phyloP scores from a whole-genome alignment of 2,329 filamentous ascomycete genomes.

The Stagonosporopsis tanaceti region DNA sequence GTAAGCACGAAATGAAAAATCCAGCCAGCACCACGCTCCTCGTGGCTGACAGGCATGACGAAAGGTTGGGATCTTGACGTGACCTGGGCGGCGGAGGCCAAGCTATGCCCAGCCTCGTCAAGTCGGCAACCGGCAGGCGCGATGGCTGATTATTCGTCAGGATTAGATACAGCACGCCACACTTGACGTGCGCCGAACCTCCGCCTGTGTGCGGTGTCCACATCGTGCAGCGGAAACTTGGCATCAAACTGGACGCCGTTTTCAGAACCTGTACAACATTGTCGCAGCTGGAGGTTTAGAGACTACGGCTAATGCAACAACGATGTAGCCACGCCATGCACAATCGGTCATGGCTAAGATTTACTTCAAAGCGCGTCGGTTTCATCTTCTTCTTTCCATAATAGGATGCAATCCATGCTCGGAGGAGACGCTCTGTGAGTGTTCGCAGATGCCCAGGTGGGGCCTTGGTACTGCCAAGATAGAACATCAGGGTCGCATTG shows the following conservation, averaged over 20 bases:
- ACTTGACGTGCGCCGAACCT: slow-evolving; percentile 40
- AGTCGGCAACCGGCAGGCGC: slow-evolving; percentile 36
- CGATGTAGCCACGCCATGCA: not conserved
- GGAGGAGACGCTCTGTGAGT: not conserved
- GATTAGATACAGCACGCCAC: not conserved
- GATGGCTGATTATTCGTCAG: slow-evolving; percentile 29
- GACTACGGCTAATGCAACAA: not conserved
- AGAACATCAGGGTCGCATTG: slow-evolving; percentile 6
- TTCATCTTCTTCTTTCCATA: not conserved
- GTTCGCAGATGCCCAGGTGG: not conserved
- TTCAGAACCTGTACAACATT: not conserved
- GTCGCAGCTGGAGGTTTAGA: not conserved
- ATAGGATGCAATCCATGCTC: not conserved
- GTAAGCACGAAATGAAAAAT: slow-evolving; percentile 15
- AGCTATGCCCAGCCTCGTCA: slow-evolving; percentile 37
- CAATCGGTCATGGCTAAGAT: not conserved
- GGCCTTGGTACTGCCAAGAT: slow-evolving; percentile 1
- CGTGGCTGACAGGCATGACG: slow-evolving; percentile 10
- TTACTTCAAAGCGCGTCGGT: too few relatives aligned
- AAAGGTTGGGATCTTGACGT: slow-evolving; percentile 9
- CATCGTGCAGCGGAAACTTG: slow-evolving; percentile 36
- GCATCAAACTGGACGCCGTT: slow-evolving; percentile 19
- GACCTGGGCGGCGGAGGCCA: slow-evolving; percentile 31
- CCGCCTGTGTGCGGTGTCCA: slow-evolving; percentile 25
- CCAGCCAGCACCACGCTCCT: not conserved